phyloP scores from a whole-genome alignment of 441 rosid genomes.

The Brassica balearica region DNA sequence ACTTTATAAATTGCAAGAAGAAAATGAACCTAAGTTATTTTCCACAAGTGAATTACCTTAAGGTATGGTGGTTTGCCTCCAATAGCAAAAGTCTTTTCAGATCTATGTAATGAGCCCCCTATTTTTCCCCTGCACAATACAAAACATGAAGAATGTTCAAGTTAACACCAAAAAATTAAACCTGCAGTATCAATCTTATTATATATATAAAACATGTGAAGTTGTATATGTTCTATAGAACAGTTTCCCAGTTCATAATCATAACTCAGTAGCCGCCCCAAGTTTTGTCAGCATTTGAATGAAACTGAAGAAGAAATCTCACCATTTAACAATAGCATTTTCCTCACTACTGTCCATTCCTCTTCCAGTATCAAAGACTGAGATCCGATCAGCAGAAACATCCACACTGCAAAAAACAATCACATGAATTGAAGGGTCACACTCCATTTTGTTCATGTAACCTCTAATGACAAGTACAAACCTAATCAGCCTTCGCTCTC shows the following conservation, averaged over 20 bases:
- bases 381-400: conserved; percentile 50
- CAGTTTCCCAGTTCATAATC: conserved; percentile 9
- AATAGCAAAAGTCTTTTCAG: conserved; percentile 50
- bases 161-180: conserved; percentile 19
- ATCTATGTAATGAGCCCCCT: conserved; percentile 72
- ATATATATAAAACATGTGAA: background rate
- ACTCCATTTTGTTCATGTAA: background rate
- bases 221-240: background rate
- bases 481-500: conserved; percentile 59
- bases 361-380: conserved; percentile 70
- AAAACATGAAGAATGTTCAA: conserved; percentile 3
- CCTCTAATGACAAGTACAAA: conserved; percentile 35
- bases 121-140: conserved; percentile 68
- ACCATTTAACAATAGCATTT: conserved; percentile 69
- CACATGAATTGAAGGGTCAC: conserved; percentile 32
- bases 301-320: conserved; percentile 12
- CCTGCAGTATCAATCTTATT: background rate
- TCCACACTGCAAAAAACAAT: conserved; percentile 55
- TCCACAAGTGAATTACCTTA: conserved; percentile 45
- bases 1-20: background rate
- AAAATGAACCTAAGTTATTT: conserved; percentile 16
- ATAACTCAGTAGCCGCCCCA: conserved; percentile 1
- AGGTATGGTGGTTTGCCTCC: conserved; percentile 76
- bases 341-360: conserved; percentile 75
- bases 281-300: conserved; percentile 7